These are phyloP conservation scores for Aspergillus sergii DNA, from an alignment of 2,329 filamentous ascomycete genomes.

Conservation along the genomic window DNA sequence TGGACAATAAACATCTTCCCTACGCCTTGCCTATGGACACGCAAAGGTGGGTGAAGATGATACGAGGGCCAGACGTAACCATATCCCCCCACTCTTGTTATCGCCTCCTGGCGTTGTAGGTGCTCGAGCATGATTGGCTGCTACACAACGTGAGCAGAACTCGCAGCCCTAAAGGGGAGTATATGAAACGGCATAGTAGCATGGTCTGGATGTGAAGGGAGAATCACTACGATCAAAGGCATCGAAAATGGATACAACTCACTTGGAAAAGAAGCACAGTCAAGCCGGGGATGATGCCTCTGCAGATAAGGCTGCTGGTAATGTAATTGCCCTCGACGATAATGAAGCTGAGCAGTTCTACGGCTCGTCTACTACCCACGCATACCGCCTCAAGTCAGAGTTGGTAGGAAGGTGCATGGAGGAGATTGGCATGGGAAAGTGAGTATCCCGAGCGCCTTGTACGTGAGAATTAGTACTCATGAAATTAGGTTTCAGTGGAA, in stretches of 20 bases:
- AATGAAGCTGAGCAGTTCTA: background rate
- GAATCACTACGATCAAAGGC: background rate
- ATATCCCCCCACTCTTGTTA: background rate
- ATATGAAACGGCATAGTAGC: background rate
- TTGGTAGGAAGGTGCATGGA: background rate
- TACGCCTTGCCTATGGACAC: background rate
- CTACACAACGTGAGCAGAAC: background rate
- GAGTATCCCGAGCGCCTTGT: background rate
- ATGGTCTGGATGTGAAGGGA: background rate
- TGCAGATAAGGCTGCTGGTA: background rate
- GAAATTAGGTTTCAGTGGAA: background rate
- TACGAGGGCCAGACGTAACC: too few species aligned
- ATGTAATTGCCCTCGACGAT: background rate
- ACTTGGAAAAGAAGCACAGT: background rate
- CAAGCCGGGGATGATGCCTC: background rate
- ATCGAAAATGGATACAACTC: background rate
- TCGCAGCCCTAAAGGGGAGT: background rate
- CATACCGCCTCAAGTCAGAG: background rate
- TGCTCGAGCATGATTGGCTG: background rate
- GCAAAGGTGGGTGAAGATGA: background rate
- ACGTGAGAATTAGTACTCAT: background rate
- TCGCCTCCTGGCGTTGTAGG: background rate
- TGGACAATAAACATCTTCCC: background rate
- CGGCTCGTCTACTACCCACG: background rate
- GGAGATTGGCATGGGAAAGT: background rate